phyloP scores from a whole-genome alignment of 176 grass and related monocot genomes.

The bread wheat (Triticum aestivum) region DNA sequence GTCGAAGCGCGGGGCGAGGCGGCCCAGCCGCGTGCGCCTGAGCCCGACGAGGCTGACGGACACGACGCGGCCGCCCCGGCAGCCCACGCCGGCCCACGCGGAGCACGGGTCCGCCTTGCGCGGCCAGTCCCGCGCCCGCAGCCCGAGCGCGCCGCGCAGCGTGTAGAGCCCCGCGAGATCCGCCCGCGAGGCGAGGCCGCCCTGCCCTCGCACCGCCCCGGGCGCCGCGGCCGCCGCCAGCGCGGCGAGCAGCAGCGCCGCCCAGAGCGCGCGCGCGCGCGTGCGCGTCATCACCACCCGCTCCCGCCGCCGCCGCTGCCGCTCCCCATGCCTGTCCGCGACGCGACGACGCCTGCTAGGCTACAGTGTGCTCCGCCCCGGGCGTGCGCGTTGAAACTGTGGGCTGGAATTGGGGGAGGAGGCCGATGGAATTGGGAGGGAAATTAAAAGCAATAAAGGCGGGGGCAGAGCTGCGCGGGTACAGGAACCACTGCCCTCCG shows the following conservation, averaged over 20 bases:
- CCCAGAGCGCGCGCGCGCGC: conserved; percentile 34
- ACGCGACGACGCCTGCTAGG: neutral
- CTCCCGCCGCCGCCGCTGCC: neutral
- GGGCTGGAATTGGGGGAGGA: conserved; percentile 23
- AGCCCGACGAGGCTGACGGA: conserved; percentile 48
- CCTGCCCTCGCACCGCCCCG: conserved; percentile 19
- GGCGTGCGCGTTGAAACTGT: conserved; percentile 22
- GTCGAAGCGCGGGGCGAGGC: conserved; percentile 47
- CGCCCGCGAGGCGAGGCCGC: conserved; percentile 43
- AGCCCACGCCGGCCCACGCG: conserved; percentile 64
- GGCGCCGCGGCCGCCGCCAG: conserved; percentile 31
- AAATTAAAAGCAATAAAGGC: conserved; percentile 56
- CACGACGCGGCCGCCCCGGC: conserved; percentile 61
- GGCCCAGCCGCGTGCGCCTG: conserved; percentile 60
- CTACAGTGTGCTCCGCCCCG: neutral
- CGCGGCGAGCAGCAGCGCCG: conserved; percentile 24
- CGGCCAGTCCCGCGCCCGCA: conserved; percentile 89
- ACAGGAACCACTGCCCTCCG: conserved; percentile 25
- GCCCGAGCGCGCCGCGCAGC: conserved; percentile 73
- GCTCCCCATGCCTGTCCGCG: neutral
- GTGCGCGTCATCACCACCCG: conserved; percentile 11
- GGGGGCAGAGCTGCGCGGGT: conserved; percentile 21
- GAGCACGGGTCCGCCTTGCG: conserved; percentile 61
- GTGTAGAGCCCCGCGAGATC: conserved; percentile 68
- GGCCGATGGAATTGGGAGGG: conserved; percentile 51